Base-by-base conservation (phyloP, 2,329 filamentous ascomycete species). In the Fusarium albidum region DNA sequence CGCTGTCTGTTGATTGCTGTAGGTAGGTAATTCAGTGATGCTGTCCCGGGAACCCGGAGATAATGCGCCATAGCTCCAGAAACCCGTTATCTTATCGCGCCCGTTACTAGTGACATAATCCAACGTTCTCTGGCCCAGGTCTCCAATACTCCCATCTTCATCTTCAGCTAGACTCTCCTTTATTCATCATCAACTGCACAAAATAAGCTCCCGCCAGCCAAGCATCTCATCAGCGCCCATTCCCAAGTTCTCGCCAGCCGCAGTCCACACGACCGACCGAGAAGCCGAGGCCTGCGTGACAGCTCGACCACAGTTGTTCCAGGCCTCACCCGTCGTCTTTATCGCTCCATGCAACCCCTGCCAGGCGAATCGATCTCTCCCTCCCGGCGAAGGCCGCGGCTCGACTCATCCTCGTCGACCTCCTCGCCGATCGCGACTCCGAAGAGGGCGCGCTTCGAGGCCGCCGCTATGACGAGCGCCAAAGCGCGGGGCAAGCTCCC, bases 401-500 rank as follows among this genome's bases (percentile, higher is more conserved):
- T 69, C 55, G 67, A 69, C 50, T 72, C 71, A 15, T 69, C 70
- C 38, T 70, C 72, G 6, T 70, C 70, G n/a, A 50, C 68, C 34
- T 65, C 69, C 25, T 54, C 65, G 41, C 61, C 59, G 27, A 49
- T 54, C 39, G 59, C 57, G 55, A 52, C 61, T 14, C 51, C 64
- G 14, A 76, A 76, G 65, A 69, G 73, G 38, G 65, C 67, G 55
- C 69, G 65, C 55, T 61, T 71, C 51, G 65, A 69, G 33, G 49
- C 52, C 40, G 48, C 60, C 57, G 47, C 52, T 49, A 74, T 75
- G 72, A 63, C 69, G 43, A 73, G 65, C 49, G 69, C 69, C 62
- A 73, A 69, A 67, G 71, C 71, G 61, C 70, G 69, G 65, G 75
- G 73, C 61, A 77, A 76, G 65, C 65, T 74, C 43, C 74, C 72